Percentiles rank a stretch among this genome's conserved stretches.
Conservation (phyloP, 495 filamentous ascomycete genomes). For the Cetradonia linearis region DNA sequence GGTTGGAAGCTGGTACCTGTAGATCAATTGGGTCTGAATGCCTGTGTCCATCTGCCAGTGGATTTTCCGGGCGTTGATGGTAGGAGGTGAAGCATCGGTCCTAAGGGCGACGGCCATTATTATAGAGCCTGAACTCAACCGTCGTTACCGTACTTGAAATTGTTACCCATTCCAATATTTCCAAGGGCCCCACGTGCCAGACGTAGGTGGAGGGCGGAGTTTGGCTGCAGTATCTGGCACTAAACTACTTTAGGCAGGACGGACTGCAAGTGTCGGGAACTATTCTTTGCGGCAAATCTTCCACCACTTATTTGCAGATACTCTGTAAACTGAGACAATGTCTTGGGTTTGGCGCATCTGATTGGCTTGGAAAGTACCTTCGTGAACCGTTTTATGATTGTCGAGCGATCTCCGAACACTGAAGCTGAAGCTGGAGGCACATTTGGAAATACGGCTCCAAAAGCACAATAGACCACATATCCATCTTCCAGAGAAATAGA, state of each 20-base stretch:
- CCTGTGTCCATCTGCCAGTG: background rate
- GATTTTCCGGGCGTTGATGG: background rate
- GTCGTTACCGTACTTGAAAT: background rate
- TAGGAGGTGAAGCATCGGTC: background rate
- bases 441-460: background rate
- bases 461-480: no score
- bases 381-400: background rate
- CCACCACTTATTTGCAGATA: background rate
- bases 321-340: background rate
- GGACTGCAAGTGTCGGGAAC: background rate
- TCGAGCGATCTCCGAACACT: background rate
- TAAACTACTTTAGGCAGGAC: background rate
- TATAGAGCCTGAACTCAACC: background rate
- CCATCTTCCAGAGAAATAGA: no score
- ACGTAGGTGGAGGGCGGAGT: background rate
- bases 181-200: constrained; percentile 3
- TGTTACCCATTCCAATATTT: background rate
- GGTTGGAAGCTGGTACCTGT: background rate
- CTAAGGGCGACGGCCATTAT: background rate
- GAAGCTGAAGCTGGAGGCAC: background rate
- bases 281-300: background rate
- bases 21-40: background rate
- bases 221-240: background rate
- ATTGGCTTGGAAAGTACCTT: background rate
- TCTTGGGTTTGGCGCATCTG: background rate